A percentile compares a stretch with the other conserved stretches of the same genome.
These are phyloP conservation scores for Paracorniculantispora psalliotae DNA, from an alignment of 2,329 filamentous ascomycete species.

Conservation along the genomic window DNA sequence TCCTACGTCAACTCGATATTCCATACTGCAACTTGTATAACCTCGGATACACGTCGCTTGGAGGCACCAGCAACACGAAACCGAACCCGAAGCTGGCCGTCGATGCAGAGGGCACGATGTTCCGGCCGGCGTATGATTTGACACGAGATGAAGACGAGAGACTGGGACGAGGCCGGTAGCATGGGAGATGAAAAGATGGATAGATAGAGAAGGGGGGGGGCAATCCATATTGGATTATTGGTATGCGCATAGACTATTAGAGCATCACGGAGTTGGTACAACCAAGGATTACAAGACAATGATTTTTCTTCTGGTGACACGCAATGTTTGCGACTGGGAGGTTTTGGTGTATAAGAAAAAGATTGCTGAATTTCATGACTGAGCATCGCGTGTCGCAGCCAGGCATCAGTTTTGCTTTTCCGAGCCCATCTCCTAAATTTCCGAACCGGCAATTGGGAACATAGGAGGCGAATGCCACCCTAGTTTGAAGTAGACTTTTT, in stretches of 20 bases:
- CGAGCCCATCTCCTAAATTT: neutral
- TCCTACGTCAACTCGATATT: slow-evolving; percentile 72
- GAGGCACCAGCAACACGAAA: slow-evolving; percentile 80
- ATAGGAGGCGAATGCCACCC: no score
- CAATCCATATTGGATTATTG: neutral
- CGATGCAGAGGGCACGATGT: slow-evolving; percentile 36
- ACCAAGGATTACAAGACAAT: neutral
- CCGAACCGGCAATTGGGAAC: neutral
- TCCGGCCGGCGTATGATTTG: slow-evolving; percentile 71
- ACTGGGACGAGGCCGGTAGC: slow-evolving; percentile 60
- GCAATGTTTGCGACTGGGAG: neutral
- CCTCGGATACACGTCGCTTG: slow-evolving; percentile 83
- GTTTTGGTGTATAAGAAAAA: no score
- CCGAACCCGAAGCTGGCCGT: slow-evolving; percentile 72
- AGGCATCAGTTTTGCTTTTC: slow-evolving; percentile 2
- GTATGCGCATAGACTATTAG: slow-evolving; percentile 10
- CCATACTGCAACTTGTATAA: slow-evolving; percentile 88
- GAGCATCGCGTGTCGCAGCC: neutral
- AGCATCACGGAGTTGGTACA: neutral
- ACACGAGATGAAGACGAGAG: slow-evolving; percentile 72
- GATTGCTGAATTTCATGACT: neutral
- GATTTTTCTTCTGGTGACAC: neutral
- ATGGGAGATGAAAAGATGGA: neutral
- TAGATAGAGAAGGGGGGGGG: neutral
- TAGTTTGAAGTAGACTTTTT: no score